Base-by-base conservation (phyloP, 495 filamentous ascomycete species). In the Hypoxylon subgilvum region DNA sequence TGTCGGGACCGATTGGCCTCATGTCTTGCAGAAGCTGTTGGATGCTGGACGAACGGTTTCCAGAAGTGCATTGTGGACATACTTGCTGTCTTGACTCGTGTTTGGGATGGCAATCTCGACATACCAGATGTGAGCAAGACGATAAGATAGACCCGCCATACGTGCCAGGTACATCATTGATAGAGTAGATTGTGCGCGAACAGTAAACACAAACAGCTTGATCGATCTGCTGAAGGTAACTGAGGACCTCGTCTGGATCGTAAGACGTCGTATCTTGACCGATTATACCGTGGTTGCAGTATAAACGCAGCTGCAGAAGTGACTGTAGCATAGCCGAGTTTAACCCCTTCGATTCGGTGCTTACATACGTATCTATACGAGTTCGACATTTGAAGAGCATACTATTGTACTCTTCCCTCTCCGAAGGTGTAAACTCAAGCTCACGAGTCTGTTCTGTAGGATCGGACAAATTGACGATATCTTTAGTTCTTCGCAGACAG, bases 211-310 rank as follows among this genome's bases (percentile, higher is more conserved):
- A 47, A 2, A 31, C 2, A 30, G 27, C 19, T 23, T 47, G 27
- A 2, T 34, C 27, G 6, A 2, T 31, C 9, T 47, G 43, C 10
- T 47, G 16, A 14, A 47, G 43, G 28, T 47, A 47, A 14, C 27
- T 14, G 1, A 47, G 18, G 8, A 23, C 27, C 14, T 34, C 43
- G 21, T 31, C 31, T 21, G 43, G 14, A 23, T 47, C 43, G 8
- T 14, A 19, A 1, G 39, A 42, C 1, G 9, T 27, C 16, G 39
- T 14, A 19, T 23, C 8, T 17, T 23, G 38, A 16, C 23, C 23
- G 8, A 8, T 27, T 23, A n/a, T 14, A 7, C 76, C 76, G 48
- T 79, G 73, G 52, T 79, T 80, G 61, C 79, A 81, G 8, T 80
- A 61, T 7, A 73, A 60, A 6, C 79, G 70, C 4, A 81, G 66